Evolutionary conservation across 495 filamentous ascomycete genomes (phyloP).

Genomic region (Amorphotheca resinae): DNA sequence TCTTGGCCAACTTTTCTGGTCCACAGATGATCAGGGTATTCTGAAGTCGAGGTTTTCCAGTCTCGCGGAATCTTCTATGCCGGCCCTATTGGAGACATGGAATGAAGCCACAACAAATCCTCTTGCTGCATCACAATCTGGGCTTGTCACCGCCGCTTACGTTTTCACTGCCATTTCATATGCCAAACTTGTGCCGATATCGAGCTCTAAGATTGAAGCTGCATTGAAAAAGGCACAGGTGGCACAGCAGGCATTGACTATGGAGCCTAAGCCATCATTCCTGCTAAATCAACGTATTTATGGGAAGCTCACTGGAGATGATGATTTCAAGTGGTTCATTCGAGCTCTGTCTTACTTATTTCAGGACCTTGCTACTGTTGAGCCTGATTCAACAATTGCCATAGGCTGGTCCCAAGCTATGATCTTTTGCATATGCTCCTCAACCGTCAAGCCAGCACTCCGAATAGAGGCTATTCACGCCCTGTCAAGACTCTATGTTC

Average conservation of each 20-base stretch:
- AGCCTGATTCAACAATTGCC: constrained; percentile 23
- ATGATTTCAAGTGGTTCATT: constrained; percentile 66
- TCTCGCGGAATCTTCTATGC: constrained; percentile 47
- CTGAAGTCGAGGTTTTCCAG: constrained; percentile 32
- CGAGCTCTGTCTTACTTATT: constrained; percentile 55
- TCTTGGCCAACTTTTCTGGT: constrained; percentile 61
- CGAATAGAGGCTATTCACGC: constrained; percentile 44
- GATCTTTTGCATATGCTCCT: constrained; percentile 60
- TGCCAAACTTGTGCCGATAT: constrained; percentile 30
- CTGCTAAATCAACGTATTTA: constrained; percentile 75
- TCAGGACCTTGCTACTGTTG: constrained; percentile 26
- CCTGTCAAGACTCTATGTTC: constrained; percentile 46
- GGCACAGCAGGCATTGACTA: constrained; percentile 45
- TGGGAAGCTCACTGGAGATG: constrained; percentile 55
- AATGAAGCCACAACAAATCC: constrained; percentile 68
- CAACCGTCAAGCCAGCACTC: constrained; percentile 39
- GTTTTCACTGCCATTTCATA: constrained; percentile 51
- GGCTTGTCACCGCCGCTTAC: constrained; percentile 61
- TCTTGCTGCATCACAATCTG: constrained; percentile 58
- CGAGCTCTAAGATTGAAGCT: constrained; percentile 29
- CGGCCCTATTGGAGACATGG: constrained; percentile 59
- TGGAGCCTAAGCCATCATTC: constrained; percentile 68
- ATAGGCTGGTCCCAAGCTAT: constrained; percentile 69
- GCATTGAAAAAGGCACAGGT: constrained; percentile 47
- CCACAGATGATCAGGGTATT: constrained; percentile 30